A percentile compares a stretch with the other conserved stretches of the same genome.
These are phyloP conservation scores for Auricularia cornea DNA, from an alignment of 768 basidiomycete genomes.

Conservation along the genomic window DNA sequence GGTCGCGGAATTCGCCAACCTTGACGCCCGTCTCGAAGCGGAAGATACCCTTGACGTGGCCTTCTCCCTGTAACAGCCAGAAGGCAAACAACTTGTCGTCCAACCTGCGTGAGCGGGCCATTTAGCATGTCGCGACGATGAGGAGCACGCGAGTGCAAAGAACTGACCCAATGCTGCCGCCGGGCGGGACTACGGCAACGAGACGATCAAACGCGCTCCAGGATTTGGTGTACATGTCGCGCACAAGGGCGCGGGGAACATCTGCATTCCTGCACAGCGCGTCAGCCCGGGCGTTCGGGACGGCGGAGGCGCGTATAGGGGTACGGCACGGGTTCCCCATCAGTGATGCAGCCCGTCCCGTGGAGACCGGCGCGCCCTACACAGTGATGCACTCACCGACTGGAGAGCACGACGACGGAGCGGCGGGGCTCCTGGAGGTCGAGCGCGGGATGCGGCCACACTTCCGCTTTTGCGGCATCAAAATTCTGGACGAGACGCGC, in stretches of 20 bases:
- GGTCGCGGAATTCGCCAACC: slow-evolving; percentile 80
- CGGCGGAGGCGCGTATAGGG: background rate
- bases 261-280: slow-evolving; percentile 58
- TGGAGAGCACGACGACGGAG: slow-evolving; percentile 63
- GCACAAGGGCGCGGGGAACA: slow-evolving; percentile 72
- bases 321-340: background rate
- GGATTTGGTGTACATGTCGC: slow-evolving; percentile 88
- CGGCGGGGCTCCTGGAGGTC: slow-evolving; percentile 56
- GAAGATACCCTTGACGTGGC: slow-evolving; percentile 76
- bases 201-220: slow-evolving; percentile 89
- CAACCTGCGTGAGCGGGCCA: slow-evolving; percentile 37
- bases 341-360: slow-evolving; percentile 1
- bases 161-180: slow-evolving; percentile 77
- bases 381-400: slow-evolving; percentile 40
- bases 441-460: slow-evolving; percentile 78
- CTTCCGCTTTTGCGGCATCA: slow-evolving; percentile 1
- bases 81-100: slow-evolving; percentile 89
- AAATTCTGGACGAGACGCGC: background rate
- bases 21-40: slow-evolving; percentile 85
- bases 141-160: slow-evolving; percentile 2
- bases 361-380: background rate
- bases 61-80: slow-evolving; percentile 77
- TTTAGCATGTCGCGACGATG: slow-evolving; percentile 2
- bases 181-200: slow-evolving; percentile 83
- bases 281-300: background rate